A percentile compares a stretch with the other conserved stretches of the same genome.
Evolutionary conservation across 2,329 filamentous ascomycete species (phyloP).

Genomic region (Arthrobotrys megalospora): DNA sequence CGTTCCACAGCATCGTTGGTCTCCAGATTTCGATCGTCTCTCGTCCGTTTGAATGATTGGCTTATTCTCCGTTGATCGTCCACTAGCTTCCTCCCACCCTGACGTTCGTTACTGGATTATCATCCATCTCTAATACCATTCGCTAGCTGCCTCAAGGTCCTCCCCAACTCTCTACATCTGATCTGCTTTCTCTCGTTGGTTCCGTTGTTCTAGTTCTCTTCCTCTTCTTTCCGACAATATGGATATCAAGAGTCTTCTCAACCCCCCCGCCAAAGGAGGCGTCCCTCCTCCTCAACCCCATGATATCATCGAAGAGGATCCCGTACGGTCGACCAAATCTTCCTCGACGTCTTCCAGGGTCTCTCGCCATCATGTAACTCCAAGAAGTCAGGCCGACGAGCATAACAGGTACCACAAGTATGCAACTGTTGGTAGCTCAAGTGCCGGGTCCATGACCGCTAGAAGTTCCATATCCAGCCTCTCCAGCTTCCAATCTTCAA

Average conservation of each 20-base stretch:
- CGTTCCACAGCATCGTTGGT: conserved; percentile 40
- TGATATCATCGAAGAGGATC: conserved; percentile 40
- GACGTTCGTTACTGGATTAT: conserved; percentile 52
- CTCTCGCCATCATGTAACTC: conserved; percentile 42
- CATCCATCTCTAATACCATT: conserved; percentile 46
- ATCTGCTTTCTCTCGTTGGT: conserved; percentile 23
- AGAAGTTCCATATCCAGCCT: conserved; percentile 58
- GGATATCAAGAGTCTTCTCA: conserved; percentile 59
- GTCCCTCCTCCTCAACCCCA: conserved; percentile 18
- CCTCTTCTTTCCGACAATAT: conserved; percentile 36
- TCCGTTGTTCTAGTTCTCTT: conserved; percentile 3
- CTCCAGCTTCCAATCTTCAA: conserved; percentile 51
- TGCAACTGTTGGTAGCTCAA: conserved; percentile 58
- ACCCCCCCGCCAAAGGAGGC: conserved; percentile 47
- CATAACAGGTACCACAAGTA: conserved; percentile 55
- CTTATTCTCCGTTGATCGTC: conserved; percentile 60
- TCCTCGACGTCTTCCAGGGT: conserved; percentile 55
- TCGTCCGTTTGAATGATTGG: conserved; percentile 53
- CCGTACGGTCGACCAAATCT: conserved; percentile 45
- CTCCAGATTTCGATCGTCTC: conserved; percentile 49
- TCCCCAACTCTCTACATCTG: conserved; percentile 32
- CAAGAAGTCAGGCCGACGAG: conserved; percentile 39
- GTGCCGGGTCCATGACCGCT: conserved; percentile 56
- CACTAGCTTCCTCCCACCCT: conserved; percentile 54
- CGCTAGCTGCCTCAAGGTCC: conserved; percentile 28